Evolutionary conservation across 1,284 basidiomycete genomes (phyloP), one percentile per base, ranked within the genome.

Genomic region (Sporisorium scitamineum): DNA sequence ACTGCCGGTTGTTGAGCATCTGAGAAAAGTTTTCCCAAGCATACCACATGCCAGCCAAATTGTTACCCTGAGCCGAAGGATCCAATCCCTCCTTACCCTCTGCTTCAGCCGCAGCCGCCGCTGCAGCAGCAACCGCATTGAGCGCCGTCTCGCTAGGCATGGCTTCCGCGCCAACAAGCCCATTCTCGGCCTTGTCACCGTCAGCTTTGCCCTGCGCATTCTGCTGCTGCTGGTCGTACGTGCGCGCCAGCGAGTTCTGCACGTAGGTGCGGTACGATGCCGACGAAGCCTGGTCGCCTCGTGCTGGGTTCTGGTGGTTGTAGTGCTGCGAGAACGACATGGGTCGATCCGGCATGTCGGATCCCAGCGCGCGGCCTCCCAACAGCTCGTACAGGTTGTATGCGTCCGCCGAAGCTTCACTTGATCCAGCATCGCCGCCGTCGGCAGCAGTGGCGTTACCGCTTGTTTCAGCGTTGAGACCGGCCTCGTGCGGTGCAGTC

Each of bases 1-100:
- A 76, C 51, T 76, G 69, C 41, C 74, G 64, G 53, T 76, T 71
- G 70, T 76, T 76, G 74, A 76, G 74, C 69, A 76, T 76, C 64
- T 76, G 74, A n/a, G 64, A 68, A 48, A 76, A 66, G 59, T 76
- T 71, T n/a, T 76, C 74, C 69, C 64, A 71, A 4, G 74, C 74
- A 31, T 62, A 72, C 74, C 74, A 76, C 65, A 69, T 65, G 4
- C 69, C 70, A 1, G 70, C 74, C 31, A 76, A 37, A 31, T 65
- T 72, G 59, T 76, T 76, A 14, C 64, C 63, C 47, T 76, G 68
- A 6, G 61, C 63, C 16, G 53, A 53, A 7, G 61, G 54, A 26
- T 71, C 64, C 11, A 68, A 42, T 7, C 56, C 67, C 18, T 70
- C 67, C 37, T 75, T 70, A 13, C 56, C 57, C 34, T 67, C 70